Percentiles rank a stretch among this genome's conserved stretches.
Evolutionary conservation across 106 monocot species (phyloP).

Genomic region (Hemerocallis citrina): DNA sequence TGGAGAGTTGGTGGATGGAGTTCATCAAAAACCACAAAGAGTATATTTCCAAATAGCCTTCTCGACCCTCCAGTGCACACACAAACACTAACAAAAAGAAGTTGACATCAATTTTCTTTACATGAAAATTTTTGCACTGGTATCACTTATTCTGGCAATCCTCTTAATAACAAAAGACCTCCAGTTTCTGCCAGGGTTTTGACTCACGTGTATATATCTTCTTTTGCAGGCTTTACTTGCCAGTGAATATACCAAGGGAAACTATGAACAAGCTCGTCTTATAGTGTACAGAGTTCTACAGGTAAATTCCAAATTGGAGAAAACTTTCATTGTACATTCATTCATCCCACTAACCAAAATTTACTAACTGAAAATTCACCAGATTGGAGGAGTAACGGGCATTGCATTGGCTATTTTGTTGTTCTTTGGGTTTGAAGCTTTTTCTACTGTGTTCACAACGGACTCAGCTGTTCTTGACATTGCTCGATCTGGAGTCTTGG

Average conservation of each 20-base stretch:
- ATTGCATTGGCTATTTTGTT: constrained; percentile 45
- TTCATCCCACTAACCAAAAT: neutral
- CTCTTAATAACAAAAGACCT: too few relatives aligned
- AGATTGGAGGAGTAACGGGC: constrained; percentile 70
- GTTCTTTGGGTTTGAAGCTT: constrained; percentile 66
- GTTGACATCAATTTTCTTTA: too few relatives aligned
- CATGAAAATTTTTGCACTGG: too few relatives aligned
- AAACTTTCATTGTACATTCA: neutral
- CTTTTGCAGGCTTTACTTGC: constrained; percentile 82
- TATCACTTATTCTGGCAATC: too few relatives aligned
- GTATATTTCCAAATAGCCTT: too few relatives aligned
- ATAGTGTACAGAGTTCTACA: constrained; percentile 60
- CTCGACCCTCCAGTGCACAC: too few relatives aligned
- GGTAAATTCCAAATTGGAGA: constrained; percentile 20
- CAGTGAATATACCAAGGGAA: constrained; percentile 55
- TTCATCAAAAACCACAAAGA: too few relatives aligned
- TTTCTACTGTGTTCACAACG: constrained; percentile 59
- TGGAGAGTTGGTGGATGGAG: too few relatives aligned
- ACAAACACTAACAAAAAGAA: too few relatives aligned
- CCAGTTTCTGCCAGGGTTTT: too few relatives aligned
- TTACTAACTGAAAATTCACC: constrained; percentile 4
- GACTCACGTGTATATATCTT: too few relatives aligned
- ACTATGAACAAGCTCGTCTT: constrained; percentile 56
- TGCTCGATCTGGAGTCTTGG: constrained; percentile 75
- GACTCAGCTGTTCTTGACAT: constrained; percentile 69